Evolutionary conservation across 108 stramenopile genomes (phyloP).

Genomic region (Cafeteria roenbergensis): DNA sequence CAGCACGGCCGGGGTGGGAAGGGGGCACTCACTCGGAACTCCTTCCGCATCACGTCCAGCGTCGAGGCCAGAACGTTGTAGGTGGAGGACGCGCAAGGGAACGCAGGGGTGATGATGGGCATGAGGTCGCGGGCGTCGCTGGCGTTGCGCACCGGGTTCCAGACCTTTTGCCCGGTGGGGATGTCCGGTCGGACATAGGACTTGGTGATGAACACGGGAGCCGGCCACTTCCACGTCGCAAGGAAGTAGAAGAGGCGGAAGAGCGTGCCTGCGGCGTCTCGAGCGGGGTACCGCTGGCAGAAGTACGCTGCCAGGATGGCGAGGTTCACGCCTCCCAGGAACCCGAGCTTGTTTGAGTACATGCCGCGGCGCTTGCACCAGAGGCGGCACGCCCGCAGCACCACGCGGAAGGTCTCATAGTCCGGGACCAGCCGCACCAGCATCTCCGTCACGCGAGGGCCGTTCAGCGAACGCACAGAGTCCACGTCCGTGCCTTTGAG

Average conservation of each 20-base stretch:
- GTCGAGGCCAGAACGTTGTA: conserved; percentile 61
- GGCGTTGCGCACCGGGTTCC: conserved; percentile 59
- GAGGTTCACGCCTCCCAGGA: conserved; percentile 85
- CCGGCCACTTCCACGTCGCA: conserved; percentile 65
- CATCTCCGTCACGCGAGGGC: conserved; percentile 76
- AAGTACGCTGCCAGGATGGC: conserved; percentile 76
- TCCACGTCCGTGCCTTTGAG: conserved; percentile 75
- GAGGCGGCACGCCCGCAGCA: conserved; percentile 63
- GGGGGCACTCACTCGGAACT: no score
- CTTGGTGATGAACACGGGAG: conserved; percentile 38
- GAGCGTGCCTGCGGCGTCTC: conserved; percentile 44
- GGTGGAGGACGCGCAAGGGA: conserved; percentile 83
- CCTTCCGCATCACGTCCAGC: conserved; percentile 48
- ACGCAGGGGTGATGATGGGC: conserved; percentile 93
- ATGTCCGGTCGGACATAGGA: conserved; percentile 7
- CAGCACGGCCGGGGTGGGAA: no score
- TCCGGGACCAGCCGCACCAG: conserved; percentile 70
- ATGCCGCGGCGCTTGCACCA: conserved; percentile 76
- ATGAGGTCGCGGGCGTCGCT: conserved; percentile 60
- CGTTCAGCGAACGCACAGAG: conserved; percentile 70
- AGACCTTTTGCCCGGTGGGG: conserved; percentile 29
- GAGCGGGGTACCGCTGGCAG: conserved; percentile 71
- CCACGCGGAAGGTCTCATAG: conserved; percentile 50
- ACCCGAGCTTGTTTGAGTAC: conserved; percentile 85
- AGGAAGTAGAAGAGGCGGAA: conserved; percentile 59